A percentile compares a stretch with the other conserved stretches of the same genome.
These are phyloP conservation scores for Ustilago xerochloae DNA, from an alignment of 1,284 basidiomycete species.

Conservation along the genomic window DNA sequence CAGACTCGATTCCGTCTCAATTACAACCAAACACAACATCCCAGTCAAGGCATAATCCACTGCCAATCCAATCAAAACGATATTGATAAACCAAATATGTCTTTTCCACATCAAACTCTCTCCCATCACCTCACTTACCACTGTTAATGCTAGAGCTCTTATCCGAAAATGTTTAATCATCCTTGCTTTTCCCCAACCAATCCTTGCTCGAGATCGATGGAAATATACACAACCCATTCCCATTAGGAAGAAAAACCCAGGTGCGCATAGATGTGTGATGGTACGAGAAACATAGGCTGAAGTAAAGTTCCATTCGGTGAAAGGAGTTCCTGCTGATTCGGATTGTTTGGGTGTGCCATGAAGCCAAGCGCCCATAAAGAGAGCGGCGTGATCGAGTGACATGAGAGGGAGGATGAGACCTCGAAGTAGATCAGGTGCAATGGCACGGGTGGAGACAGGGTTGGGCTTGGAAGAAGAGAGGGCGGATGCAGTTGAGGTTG, in stretches of 20 bases:
- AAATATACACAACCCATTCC: slow-evolving; percentile 59
- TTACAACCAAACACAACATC: slow-evolving; percentile 28
- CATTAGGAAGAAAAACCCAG: slow-evolving; percentile 54
- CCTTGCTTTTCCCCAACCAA: slow-evolving; percentile 23
- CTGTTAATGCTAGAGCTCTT: slow-evolving; percentile 32
- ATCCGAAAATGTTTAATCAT: slow-evolving; percentile 33
- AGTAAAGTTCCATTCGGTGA: slow-evolving; percentile 35
- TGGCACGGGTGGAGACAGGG: slow-evolving; percentile 22
- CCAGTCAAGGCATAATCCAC: slow-evolving; percentile 52
- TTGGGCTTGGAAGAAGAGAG: slow-evolving; percentile 11
- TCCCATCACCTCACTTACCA: slow-evolving; percentile 43
- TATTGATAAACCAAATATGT: slow-evolving; percentile 36
- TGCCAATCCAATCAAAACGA: slow-evolving; percentile 49
- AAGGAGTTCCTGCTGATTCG: slow-evolving; percentile 31
- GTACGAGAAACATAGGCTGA: slow-evolving; percentile 33
- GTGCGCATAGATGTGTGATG: slow-evolving; percentile 52
- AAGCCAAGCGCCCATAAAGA: slow-evolving; percentile 46
- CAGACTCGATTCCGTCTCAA: slow-evolving; percentile 12
- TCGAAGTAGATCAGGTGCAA: slow-evolving; percentile 55
- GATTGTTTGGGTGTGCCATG: slow-evolving; percentile 45
- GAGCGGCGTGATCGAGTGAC: slow-evolving; percentile 53
- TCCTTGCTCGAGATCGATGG: slow-evolving; percentile 19
- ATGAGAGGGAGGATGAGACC: slow-evolving; percentile 54
- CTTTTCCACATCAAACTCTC: slow-evolving; percentile 19
- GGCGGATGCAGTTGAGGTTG: not conserved